Evolutionary conservation across 129 eudicot species (phyloP), one percentile per base, ranked within the genome.

Genomic region (Chrysanthemum makinoi): DNA sequence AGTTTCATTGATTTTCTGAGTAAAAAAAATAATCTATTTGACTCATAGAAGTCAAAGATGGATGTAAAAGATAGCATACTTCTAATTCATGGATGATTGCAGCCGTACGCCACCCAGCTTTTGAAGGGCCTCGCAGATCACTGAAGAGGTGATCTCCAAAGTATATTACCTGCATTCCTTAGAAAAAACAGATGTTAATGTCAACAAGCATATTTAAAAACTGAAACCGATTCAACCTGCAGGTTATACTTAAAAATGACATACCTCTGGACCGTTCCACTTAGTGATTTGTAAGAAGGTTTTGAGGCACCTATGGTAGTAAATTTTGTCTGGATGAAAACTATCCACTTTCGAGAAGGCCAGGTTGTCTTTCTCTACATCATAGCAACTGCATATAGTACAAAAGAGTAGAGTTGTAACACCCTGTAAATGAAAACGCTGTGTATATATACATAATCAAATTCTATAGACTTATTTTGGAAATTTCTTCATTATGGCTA

Each of bases 71-170:
- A 72, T 54, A 13, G 12, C 82, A 14, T 83, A 95, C 99, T 77
- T 90, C 96, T 79, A 95, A 81, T 80, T 95, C 99, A 66, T 90
- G 90, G 77, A 95, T 83, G 58, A 95, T 90, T 47, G 97, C 99
- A 80, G 99, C 99, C 35, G 99, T 95, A 66, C 94, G 97, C 99
- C 99, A 95, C 15, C 99, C 97, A 51, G 99, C 95, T 80, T 88
- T 95, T 16, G 97, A 90, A 72, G 99, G 99, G 62, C 99, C 99
- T 73, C 97, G 86, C n/a, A 95, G 82, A 80, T 95, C 99, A 69
- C 99, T 95, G 78, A 90, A 90, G 22, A 95, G 86, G 82, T 95
- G 99, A 77, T 95, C 99, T 60, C 97, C 99, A 74, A 95, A 95
- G 84, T 95, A 95, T 75, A 95, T 95, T 61, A 95, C 99, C 99